Base-by-base conservation (phyloP, 2,329 filamentous ascomycete species). In the Penicillium sp. region DNA sequence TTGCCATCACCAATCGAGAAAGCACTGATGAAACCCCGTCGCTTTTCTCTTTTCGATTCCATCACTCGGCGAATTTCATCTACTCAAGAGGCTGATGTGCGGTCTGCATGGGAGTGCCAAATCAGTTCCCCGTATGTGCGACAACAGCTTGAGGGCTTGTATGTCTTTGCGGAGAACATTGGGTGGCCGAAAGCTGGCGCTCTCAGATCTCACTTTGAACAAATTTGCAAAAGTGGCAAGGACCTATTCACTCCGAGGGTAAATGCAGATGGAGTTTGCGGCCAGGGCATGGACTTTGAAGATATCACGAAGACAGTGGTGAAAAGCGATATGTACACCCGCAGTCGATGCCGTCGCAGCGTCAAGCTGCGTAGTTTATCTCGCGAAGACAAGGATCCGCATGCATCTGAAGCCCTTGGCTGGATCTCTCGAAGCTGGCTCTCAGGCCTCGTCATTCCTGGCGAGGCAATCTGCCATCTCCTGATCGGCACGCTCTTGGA, bases 361-460 rank as follows among this genome's bases (percentile, higher is more conserved):
- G 56, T 79, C 4, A 62, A 70, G 38, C 72, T 78, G 9, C 68
- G 71, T 30, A 66, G 63, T 53, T 40, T 60, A 7, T 53, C 42
- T 56, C 40, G 50, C 1, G 50, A 64, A 33, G 58, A 59, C 26
- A 62, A 65, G 13, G 57, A 62, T 40, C 59, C 65, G 17, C 59
- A 60, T 19, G 51, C 58, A 6, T n/a, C 30, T 71, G 75, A 80
- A 26, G 72, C 80, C 30, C 78, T 82, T 38, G 83, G 84, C 10
- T 87, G 84, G 84, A 76, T 86, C 3, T 85, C 83, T 56, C 80
- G 84, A 30, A 82, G 82, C 8, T 87, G 83, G 77, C 75, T 87
- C 0, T 83, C 83, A 1, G 85, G 84, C 0, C 73, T 87, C 24
- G 77, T 86, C 1, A 70, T 86, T 40, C 85, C 85, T 0, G 85